Evolutionary conservation across 2,329 filamentous ascomycete species (phyloP), one percentile per base, ranked within the genome.

Genomic region (Tolypocladium sp.): DNA sequence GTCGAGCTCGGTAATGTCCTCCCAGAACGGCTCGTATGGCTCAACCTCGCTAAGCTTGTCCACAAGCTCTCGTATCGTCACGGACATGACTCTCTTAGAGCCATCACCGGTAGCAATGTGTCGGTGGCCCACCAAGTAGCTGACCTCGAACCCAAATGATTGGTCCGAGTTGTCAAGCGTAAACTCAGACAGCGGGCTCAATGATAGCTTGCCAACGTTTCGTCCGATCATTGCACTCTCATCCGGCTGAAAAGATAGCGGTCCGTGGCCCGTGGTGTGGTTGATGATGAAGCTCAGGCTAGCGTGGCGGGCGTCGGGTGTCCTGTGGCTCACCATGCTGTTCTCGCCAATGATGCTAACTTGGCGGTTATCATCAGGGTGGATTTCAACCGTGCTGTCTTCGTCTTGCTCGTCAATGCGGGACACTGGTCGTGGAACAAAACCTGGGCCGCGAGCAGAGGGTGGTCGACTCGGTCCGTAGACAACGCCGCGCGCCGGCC

Each of bases 1-100:
- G 61, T 90, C 82, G 33, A 99, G 78, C 59, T 87, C 84, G 52
- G 87, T 87, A 64, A 99, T 82, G 63, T 96, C 86, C 65, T 97
- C 92, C 94, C 94, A 99, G 69, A 91, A 96, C 6, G 91, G 91
- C 74, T 97, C 92, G 63, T 89, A 92, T 12, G 92, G 91, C 69
- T 96, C 90, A 30, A 90, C 88, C 70, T 97, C 92, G 17, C 92
- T 93, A 61, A 99, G 83, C 61, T 91, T 90, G 73, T 92, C 91
- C 55, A 99, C 89, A 13, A 99, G 81, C 58, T 90, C 85, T 63
- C 91, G 88, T 62, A 92, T 88, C 46, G 91, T 89, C 70, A 93
- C 82, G 33, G 91, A 91, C 75, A 96, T 87, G 55, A 85, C 86
- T 79, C 73, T 89, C 80, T 79, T 90, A 71, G 71, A 85, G 62